phyloP scores from a whole-genome alignment of 257 asterid species.

The Scutellaria barbata region DNA sequence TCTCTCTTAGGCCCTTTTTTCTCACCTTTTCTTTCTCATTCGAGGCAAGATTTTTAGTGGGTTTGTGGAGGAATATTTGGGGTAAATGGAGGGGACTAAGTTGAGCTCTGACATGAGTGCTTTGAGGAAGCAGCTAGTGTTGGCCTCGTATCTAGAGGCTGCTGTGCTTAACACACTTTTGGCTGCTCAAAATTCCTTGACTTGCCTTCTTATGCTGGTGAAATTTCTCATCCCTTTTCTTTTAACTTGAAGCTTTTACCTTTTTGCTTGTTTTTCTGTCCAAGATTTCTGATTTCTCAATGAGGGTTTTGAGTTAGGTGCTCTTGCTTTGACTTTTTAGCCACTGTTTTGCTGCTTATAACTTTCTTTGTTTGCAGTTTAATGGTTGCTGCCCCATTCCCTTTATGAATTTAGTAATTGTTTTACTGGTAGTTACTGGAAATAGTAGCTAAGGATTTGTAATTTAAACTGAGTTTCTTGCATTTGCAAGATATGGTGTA shows the following conservation, averaged over 20 bases:
- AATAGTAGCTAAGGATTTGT: constrained; percentile 6
- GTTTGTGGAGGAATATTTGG: constrained; percentile 12
- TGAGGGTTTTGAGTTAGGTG: constrained; percentile 35
- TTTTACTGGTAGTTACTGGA: constrained; percentile 9
- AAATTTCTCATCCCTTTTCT: neutral
- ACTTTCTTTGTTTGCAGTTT: neutral
- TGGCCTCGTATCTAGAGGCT: constrained; percentile 51
- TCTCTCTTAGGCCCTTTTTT: constrained; percentile 33
- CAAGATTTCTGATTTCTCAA: constrained; percentile 28
- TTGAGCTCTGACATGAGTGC: constrained; percentile 52
- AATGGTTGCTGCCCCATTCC: constrained; percentile 10
- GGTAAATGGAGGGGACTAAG: constrained; percentile 65
- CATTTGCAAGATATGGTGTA: neutral
- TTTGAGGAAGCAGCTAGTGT: constrained; percentile 44
- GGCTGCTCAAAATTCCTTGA: constrained; percentile 65
- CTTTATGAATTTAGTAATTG: constrained; percentile 10
- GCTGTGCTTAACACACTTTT: constrained; percentile 51
- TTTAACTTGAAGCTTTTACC: neutral
- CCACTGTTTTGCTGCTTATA: constrained; percentile 26
- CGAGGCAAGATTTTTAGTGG: constrained; percentile 23
- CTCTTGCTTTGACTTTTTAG: constrained; percentile 20
- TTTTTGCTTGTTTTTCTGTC: constrained; percentile 1
- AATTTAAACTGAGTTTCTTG: constrained; percentile 22
- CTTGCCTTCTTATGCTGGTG: constrained; percentile 70
- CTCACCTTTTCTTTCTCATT: constrained; percentile 12